Conservation (phyloP, 176 grass and related monocot species). For the Oryza australiensis region DNA sequence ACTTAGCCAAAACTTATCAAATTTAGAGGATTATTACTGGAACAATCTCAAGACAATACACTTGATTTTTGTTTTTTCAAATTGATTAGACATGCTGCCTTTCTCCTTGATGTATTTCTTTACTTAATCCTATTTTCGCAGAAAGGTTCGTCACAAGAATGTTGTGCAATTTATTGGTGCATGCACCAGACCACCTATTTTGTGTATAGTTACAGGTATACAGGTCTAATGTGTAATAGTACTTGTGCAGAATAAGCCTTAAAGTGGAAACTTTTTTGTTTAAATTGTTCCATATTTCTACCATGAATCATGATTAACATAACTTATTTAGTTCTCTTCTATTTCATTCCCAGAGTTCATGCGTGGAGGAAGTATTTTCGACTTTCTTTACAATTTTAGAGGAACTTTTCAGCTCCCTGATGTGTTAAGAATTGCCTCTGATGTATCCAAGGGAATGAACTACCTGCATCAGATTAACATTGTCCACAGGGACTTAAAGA, state of each 20-base stretch:
- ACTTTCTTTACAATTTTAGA: constrained; percentile 80
- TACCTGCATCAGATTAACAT: constrained; percentile 98
- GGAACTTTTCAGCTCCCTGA: constrained; percentile 68
- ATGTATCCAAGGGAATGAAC: constrained; percentile 98
- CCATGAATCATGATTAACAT: constrained; percentile 5
- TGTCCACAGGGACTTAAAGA: constrained; percentile 93
- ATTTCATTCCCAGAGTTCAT: constrained; percentile 78
- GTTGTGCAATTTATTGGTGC: constrained; percentile 98
- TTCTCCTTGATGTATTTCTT: constrained; percentile 31
- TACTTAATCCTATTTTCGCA: constrained; percentile 45
- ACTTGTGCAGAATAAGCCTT: not conserved
- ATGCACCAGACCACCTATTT: constrained; percentile 79
- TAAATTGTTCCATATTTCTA: not conserved
- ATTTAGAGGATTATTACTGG: constrained; percentile 9
- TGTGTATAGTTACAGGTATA: constrained; percentile 97
- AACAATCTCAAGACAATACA: constrained; percentile 2
- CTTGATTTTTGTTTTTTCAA: not conserved
- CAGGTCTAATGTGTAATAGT: not conserved
- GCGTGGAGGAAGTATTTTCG: constrained; percentile 88
- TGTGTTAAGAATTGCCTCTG: constrained; percentile 81
- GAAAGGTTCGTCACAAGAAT: constrained; percentile 98
- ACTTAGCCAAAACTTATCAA: not conserved
- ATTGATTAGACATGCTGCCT: not conserved
- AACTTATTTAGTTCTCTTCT: constrained; percentile 24
- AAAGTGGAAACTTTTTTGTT: not conserved